phyloP scores from a whole-genome alignment of 1,139 yeast genomes.

The Magnusiomyces starmeri region DNA sequence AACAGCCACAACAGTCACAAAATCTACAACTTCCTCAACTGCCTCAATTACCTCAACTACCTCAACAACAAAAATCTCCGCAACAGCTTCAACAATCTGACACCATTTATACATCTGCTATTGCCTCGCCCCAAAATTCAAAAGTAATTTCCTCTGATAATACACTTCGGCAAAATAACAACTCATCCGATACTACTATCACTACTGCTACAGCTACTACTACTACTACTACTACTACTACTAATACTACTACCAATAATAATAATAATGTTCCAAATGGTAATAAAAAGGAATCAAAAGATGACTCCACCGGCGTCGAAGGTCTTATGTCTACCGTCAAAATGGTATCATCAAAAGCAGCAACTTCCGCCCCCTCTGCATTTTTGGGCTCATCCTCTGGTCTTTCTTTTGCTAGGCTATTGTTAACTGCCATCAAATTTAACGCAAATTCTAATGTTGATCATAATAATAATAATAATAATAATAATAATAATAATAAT shows the following conservation, averaged over 20 bases:
- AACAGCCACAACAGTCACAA: slow-evolving; percentile 7
- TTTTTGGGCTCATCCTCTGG: slow-evolving; percentile 52
- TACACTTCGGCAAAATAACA: not conserved
- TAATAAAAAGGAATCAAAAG: not conserved
- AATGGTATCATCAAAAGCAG: slow-evolving; percentile 27
- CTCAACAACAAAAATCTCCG: not conserved
- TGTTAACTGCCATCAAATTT: slow-evolving; percentile 69
- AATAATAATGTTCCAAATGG: not conserved
- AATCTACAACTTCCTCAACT: slow-evolving; percentile 10
- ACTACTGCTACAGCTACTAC: not conserved
- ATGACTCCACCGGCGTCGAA: slow-evolving; percentile 18
- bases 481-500: too few relatives aligned
- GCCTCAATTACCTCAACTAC: slow-evolving; percentile 14
- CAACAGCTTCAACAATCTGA: too few relatives aligned
- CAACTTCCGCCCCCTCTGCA: slow-evolving; percentile 32
- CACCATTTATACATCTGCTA: too few relatives aligned
- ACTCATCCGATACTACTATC: not conserved
- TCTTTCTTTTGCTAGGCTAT: slow-evolving; percentile 64
- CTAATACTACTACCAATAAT: not conserved
- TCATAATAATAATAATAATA: not conserved
- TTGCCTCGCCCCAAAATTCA: too few relatives aligned
- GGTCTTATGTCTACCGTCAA: slow-evolving; percentile 27
- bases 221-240: not conserved
- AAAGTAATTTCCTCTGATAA: not conserved
- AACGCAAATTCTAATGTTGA: slow-evolving; percentile 31